Conservation (phyloP, 2,329 filamentous ascomycete species). For the Aureobasidium pullulans region DNA sequence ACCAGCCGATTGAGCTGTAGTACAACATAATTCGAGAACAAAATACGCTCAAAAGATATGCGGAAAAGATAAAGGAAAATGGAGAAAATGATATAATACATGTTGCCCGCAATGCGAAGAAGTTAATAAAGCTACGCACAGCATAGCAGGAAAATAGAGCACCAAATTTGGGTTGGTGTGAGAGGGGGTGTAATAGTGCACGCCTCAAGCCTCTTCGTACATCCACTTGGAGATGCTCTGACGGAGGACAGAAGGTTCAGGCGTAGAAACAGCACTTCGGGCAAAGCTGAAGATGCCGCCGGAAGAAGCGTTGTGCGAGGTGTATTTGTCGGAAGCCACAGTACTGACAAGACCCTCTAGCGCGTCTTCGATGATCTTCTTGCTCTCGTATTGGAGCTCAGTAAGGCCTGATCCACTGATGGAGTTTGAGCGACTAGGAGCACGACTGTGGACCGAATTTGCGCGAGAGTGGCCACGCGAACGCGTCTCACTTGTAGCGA, state of each 20-base stretch:
- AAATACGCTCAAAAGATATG: too few species aligned
- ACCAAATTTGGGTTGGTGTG: too few species aligned
- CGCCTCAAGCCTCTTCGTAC: conserved; percentile 8
- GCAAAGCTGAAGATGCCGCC: conserved; percentile 6
- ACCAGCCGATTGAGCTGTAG: too few species aligned
- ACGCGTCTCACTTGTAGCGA: neutral
- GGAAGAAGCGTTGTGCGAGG: neutral
- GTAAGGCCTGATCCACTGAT: conserved; percentile 8
- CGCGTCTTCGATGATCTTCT: conserved; percentile 12
- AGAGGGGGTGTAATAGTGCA: too few species aligned
- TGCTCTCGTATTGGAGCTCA: conserved; percentile 12
- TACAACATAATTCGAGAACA: too few species aligned
- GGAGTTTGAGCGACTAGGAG: conserved; percentile 2
- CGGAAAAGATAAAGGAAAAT: too few species aligned
- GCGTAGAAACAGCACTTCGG: neutral
- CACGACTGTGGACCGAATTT: conserved; percentile 8
- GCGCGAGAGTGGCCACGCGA: conserved; percentile 2
- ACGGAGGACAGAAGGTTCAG: conserved; percentile 7
- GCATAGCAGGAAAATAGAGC: too few species aligned
- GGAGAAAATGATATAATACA: too few species aligned
- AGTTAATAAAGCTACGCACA: too few species aligned
- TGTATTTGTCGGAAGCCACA: conserved; percentile 9
- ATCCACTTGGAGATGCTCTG: conserved; percentile 15
- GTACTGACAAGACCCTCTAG: conserved; percentile 8
- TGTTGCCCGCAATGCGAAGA: too few species aligned